phyloP scores from a whole-genome alignment of 441 rosid genomes.

The Eruca vesicaria region DNA sequence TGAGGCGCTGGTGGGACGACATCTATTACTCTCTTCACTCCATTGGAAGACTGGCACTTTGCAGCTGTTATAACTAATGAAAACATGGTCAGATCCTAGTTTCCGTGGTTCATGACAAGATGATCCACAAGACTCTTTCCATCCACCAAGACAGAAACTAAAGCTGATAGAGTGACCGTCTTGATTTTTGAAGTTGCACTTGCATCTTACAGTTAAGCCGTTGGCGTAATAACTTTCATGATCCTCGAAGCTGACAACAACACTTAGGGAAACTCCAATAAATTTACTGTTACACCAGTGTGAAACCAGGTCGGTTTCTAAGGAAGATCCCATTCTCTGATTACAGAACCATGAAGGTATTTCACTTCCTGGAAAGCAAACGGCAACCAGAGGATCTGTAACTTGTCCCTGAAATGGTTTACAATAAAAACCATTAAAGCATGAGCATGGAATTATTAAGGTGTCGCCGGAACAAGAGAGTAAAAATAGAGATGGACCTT shows the following conservation, averaged over 20 bases:
- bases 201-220: neutral
- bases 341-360: neutral
- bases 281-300: neutral
- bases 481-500: neutral
- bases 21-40: neutral
- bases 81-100: constrained; percentile 30
- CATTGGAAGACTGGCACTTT: neutral
- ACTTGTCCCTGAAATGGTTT: neutral
- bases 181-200: neutral
- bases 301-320: neutral
- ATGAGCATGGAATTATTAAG: neutral
- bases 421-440: neutral
- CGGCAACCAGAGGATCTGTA: neutral
- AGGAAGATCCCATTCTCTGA: neutral
- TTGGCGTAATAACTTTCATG: neutral
- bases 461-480: neutral
- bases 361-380: neutral
- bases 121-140: constrained; percentile 13
- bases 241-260: neutral
- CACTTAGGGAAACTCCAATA: neutral
- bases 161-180: neutral
- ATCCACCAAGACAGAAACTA: constrained; percentile 24
- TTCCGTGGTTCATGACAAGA: constrained; percentile 18
- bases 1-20: constrained; percentile 7
- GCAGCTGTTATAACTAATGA: constrained; percentile 25